Evolutionary conservation across 2,329 filamentous ascomycete species (phyloP), one percentile per base, ranked within the genome.

Genomic region (Aspergillus pseudoterreus): DNA sequence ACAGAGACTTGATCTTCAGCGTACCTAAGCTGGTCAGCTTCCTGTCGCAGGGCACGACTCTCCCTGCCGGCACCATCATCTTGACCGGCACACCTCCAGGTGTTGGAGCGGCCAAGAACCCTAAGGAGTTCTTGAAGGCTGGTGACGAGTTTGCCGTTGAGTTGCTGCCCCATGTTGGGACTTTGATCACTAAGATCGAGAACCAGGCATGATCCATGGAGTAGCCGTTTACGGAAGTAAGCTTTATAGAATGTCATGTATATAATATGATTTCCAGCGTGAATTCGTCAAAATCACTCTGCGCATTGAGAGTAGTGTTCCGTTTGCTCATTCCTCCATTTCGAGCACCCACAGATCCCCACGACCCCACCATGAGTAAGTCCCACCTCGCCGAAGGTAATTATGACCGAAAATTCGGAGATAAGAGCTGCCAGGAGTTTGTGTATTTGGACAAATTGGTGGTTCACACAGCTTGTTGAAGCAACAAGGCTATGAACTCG

Each of bases 1-100:
- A 49, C 54, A 81, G 77, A 27, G 79, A 82, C 35, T 66, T 82
- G 21, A 81, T 83, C 51, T 82, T 82, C 61, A 73, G 65, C 19
- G 73, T 84, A 10, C 70, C 76, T 1, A 66, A 75, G 51, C 68
- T 70, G 33, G 59, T 78, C 47, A 69, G 61, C 54, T 71, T 70
- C 54, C 59, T 73, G 22, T 70, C 66, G 1, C 71, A 72, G 52
- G 73, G 72, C 5, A 75, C 71, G 5, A 76, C 73, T 3, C 57
- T 76, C 5, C 66, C 67, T 1, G 65, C 70, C 2, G 73, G 73
- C 9, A 75, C 73, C 0, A 64, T 75, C 39, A 74, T 76, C 45
- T 53, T 75, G 22, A 76, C 73, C 0, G 73, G 73, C 4, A 76
- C 73, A 2, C 73, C 73, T 0, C 70, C 71, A 2, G 73, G 73